Base-by-base conservation (phyloP, 805 yeast species). In the Kodamaea nitidulidarum region DNA sequence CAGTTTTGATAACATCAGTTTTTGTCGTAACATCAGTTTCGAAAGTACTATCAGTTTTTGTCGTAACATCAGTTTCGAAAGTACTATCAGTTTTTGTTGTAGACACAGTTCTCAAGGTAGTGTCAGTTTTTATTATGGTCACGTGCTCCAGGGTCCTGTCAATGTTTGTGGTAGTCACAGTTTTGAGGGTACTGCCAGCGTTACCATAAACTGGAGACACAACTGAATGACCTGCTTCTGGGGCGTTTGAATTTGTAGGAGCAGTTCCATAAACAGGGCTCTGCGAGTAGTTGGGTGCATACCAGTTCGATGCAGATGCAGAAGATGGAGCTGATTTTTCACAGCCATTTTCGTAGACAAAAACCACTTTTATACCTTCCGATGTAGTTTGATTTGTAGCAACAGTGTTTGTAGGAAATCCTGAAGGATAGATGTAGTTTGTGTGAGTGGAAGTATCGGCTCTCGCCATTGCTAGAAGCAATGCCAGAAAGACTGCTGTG, bases 371-470 rank as follows among this genome's bases (percentile, higher is more conserved):
- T 17, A 22, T 34, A 8, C 32, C 32, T 5, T 11, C 14, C 26
- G 28, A 27, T 7, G 32, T 11, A 30, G n/a, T 14, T 11, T 11
- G 27, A 16, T 9, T 37, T 18, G 38, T 36, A 11, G 33, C 15
- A 9, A 16, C 33, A 15, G 41, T 32, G 2, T 25, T 32, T 1
- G 24, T 24, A 15, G 31, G 11, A 22, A 47, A 43, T 26, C 43
- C 40, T 3, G 29, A 16, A n/a, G 44, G 47, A 11, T 44, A 33
- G 15, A 48, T 32, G 24, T 42, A 39, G 35, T 46, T 40, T 24
- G 52, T 45, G 17, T 37, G 18, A 11, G 47, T 47, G 9, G 52
- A 47, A 31, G 22, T 15, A 17, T 26, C 45, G 4, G 37, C 45
- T 4, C 32, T 40, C 7, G 38, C 41, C 11, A 44, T 12, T 8